Base-by-base conservation (phyloP, 2,329 filamentous ascomycete species). In the Didymella keratinophila region DNA sequence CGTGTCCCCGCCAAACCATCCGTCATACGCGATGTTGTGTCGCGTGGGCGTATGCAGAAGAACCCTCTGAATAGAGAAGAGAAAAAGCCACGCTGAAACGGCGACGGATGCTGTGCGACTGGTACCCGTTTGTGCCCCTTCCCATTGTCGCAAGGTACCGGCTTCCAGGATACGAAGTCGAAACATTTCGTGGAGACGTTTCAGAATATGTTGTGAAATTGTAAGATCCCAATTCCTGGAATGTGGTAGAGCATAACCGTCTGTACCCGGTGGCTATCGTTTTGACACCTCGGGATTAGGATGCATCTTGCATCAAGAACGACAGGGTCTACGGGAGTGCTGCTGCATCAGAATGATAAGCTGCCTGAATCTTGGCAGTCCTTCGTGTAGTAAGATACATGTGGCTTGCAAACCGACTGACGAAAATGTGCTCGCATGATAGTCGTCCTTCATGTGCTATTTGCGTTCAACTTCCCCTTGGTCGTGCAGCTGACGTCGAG, bases 401-500 rank as follows among this genome's bases (percentile, higher is more conserved):
- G 27, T 54, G 51, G 51, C 51, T 55, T 21, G 28, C 46, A 21
- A 60, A 43, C 18, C 28, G 10, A 37, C 28, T 23, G 21, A 47
- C 32, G 28, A 18, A 4, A 34, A 28, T 11, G 36, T 21, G 43
- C 47, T 44, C 18, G 52, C 56, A 54, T 54, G 45, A 51, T 16
- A 14, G 41, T 21, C 28, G 12, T 37, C 45, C 32, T 53, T 50
- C 50, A 42, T 58, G 56, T 54, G 39, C 50, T 54, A 49, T 41
- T 54, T 58, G 32, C 50, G 56, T 41, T 23, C 21, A 14, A 10
- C 21, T 47, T 32, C 57, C 51, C 57, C 57, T 60, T 60, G 43
- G 41, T 60, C 47, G 46, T 60, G 57, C 57, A 60, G 51, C 52
- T 47, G 51, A 55, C 46, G 20, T 46, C 46, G 27, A 34, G 39